These are phyloP conservation scores for Ophiorrhiza pumila DNA, from an alignment of 257 asterid species.

Conservation along the genomic window DNA sequence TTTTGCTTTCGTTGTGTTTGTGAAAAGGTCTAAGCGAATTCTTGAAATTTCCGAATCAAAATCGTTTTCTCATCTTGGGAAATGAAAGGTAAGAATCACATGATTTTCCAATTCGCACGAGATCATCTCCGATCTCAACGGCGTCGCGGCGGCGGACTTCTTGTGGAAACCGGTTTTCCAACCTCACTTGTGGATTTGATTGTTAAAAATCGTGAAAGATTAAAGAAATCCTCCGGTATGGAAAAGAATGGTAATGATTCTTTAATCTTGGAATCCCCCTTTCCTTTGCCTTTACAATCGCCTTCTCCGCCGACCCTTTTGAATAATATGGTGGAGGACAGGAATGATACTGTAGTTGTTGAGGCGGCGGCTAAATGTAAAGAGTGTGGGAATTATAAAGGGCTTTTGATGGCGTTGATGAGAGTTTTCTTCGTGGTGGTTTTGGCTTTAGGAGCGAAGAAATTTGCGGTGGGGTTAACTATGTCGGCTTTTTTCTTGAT, in stretches of 20 bases:
- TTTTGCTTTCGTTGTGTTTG: constrained; percentile 1
- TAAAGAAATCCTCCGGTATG: constrained; percentile 30
- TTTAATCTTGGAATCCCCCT: not conserved
- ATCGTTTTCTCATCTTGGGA: constrained; percentile 65
- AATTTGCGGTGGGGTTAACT: constrained; percentile 59
- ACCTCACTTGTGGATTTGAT: constrained; percentile 75
- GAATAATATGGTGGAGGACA: constrained; percentile 2
- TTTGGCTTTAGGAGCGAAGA: constrained; percentile 56
- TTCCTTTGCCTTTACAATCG: constrained; percentile 1
- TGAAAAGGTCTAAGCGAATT: not conserved
- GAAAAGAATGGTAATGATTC: not conserved
- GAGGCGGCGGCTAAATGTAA: no score
- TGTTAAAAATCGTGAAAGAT: constrained; percentile 62
- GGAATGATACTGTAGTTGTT: constrained; percentile 8
- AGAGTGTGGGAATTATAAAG: constrained; percentile 23
- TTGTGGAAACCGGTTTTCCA: constrained; percentile 80
- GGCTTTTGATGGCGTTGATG: constrained; percentile 34
- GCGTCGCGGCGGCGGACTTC: constrained; percentile 55
- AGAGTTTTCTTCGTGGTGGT: constrained; percentile 54
- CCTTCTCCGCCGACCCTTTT: constrained; percentile 8
- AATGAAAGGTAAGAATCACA: constrained; percentile 47
- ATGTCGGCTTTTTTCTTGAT: constrained; percentile 56
- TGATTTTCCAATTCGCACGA: constrained; percentile 53
- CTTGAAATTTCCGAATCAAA: not conserved
- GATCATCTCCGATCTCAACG: constrained; percentile 56